Conservation (phyloP, 2,329 filamentous ascomycete genomes). For the Xylariaceae sp. region DNA sequence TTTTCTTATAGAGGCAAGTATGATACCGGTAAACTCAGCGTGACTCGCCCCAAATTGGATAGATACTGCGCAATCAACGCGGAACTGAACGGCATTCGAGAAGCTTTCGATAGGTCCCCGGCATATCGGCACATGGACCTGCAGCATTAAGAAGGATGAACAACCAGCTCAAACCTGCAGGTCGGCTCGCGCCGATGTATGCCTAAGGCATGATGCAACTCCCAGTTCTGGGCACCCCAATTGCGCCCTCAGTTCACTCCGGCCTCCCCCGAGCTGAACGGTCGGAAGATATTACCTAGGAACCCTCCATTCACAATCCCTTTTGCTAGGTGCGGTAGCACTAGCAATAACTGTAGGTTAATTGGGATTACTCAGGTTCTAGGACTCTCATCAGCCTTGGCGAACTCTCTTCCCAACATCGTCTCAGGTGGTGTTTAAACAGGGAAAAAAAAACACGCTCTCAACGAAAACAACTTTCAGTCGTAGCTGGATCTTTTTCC, state of each 20-base stretch:
- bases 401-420: too few species aligned
- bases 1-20: not conserved
- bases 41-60: too few species aligned
- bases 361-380: too few species aligned
- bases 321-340: too few species aligned
- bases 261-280: not conserved
- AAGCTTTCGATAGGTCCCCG: conserved; percentile 2
- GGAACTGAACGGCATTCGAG: not conserved
- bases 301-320: not conserved
- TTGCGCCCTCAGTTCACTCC: not conserved
- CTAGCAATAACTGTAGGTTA: too few species aligned
- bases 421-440: too few species aligned
- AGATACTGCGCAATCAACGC: not conserved
- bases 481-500: too few species aligned
- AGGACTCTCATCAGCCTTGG: too few species aligned
- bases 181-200: conserved; percentile 11
- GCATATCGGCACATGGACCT: conserved; percentile 18
- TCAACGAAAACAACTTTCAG: too few species aligned
- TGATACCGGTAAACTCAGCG: too few species aligned
- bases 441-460: too few species aligned
- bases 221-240: not conserved
- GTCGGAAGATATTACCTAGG: not conserved
- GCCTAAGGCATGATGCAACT: not conserved
- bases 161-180: conserved; percentile 11
- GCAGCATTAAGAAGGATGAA: conserved; percentile 1